Conservation (phyloP, 306 rosid genomes). For the Canavalia gladiata region DNA sequence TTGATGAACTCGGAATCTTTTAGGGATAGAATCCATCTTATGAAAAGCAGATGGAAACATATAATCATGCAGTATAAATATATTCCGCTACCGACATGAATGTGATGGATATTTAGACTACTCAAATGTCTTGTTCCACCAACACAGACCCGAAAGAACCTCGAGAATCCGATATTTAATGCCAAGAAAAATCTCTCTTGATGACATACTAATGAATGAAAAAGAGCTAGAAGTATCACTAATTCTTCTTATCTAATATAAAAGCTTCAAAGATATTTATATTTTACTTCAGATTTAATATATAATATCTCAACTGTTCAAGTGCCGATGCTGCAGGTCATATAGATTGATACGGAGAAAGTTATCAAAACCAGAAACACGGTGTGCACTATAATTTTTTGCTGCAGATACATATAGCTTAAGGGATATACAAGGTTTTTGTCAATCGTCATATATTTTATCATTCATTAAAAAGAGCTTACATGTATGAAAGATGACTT, state of each 20-base stretch:
- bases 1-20: slow-evolving; percentile 24
- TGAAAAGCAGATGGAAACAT: slow-evolving; percentile 15
- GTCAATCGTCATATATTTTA: not conserved
- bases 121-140: slow-evolving; percentile 14
- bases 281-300: not conserved
- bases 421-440: not conserved
- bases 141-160: slow-evolving; percentile 16
- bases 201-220: not conserved
- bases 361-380: slow-evolving; percentile 15
- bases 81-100: slow-evolving; percentile 33
- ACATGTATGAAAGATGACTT: not conserved
- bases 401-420: not conserved
- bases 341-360: slow-evolving; percentile 19
- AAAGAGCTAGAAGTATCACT: not conserved
- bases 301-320: not conserved
- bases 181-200: slow-evolving; percentile 26
- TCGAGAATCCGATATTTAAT: slow-evolving; percentile 7
- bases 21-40: slow-evolving; percentile 18
- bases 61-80: not conserved
- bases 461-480: not conserved
- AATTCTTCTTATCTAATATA: not conserved
- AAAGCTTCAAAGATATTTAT: slow-evolving; percentile 14
- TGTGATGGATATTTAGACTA: not conserved
- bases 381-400: not conserved
- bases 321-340: not conserved